Evolutionary conservation across 495 filamentous ascomycete genomes (phyloP).

Genomic region (Filosporella fistucella): DNA sequence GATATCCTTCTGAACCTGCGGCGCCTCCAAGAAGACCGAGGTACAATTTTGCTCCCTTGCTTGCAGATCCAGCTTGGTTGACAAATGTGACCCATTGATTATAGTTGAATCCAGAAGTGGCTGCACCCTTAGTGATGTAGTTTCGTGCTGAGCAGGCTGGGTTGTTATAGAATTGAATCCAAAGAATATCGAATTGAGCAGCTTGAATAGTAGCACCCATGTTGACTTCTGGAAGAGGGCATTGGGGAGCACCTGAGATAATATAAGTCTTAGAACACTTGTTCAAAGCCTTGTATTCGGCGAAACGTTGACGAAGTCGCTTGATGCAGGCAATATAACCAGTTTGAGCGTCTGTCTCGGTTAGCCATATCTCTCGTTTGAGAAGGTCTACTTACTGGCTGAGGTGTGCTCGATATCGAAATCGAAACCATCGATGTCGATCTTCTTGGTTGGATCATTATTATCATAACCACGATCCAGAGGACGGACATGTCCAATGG

Average conservation of each 20-base stretch:
- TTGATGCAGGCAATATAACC: conserved; percentile 41
- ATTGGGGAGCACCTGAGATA: conserved; percentile 55
- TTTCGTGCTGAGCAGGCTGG: conserved; percentile 53
- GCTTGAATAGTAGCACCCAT: conserved; percentile 48
- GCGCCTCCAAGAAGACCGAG: conserved; percentile 30
- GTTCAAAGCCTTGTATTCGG: conserved; percentile 28
- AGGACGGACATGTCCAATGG: conserved; percentile 28
- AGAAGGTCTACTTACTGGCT: conserved; percentile 38
- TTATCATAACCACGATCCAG: conserved; percentile 35
- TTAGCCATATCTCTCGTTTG: conserved; percentile 18
- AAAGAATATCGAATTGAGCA: conserved; percentile 56
- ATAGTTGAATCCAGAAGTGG: conserved; percentile 33
- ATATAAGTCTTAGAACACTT: conserved; percentile 40
- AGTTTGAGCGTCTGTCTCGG: conserved; percentile 25
- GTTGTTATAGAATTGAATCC: conserved; percentile 56
- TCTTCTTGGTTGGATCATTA: conserved; percentile 29
- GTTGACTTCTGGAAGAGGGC: conserved; percentile 47
- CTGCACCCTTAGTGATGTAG: conserved; percentile 29
- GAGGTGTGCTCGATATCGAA: conserved; percentile 44
- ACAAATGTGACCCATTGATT: conserved; percentile 32
- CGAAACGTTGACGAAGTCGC: conserved; percentile 41
- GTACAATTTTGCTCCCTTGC: conserved; percentile 36
- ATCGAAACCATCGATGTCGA: conserved; percentile 60
- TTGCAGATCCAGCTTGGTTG: conserved; percentile 22
- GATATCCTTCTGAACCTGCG: conserved; percentile 21